A percentile compares a stretch with the other conserved stretches of the same genome.
Evolutionary conservation across 495 filamentous ascomycete genomes (phyloP).

Genomic region (Hypoxylon fuscum): DNA sequence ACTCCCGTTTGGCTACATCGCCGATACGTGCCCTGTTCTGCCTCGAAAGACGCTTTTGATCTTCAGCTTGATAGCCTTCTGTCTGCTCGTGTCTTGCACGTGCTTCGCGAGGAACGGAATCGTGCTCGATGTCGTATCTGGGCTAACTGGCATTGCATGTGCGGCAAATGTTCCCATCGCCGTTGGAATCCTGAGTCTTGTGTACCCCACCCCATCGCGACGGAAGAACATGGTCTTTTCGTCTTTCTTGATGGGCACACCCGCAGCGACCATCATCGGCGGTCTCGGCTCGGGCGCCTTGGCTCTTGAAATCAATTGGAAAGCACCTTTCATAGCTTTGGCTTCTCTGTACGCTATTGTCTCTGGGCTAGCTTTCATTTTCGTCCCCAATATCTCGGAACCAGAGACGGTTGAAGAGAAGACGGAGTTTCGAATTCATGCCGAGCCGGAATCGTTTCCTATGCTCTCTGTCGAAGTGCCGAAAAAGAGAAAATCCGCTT

Average conservation of each 20-base stretch:
- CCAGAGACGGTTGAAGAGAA: constrained; percentile 22
- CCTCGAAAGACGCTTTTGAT: constrained; percentile 67
- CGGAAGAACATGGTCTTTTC: constrained; percentile 70
- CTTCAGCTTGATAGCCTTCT: constrained; percentile 62
- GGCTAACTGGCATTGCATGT: constrained; percentile 66
- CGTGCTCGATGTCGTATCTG: constrained; percentile 65
- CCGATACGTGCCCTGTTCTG: constrained; percentile 61
- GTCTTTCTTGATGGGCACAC: constrained; percentile 70
- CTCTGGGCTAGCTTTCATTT: constrained; percentile 34
- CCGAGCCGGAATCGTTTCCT: constrained; percentile 60
- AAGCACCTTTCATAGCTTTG: constrained; percentile 65
- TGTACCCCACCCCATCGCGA: constrained; percentile 61
- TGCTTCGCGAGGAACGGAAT: constrained; percentile 64
- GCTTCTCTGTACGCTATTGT: constrained; percentile 57
- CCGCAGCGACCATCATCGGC: constrained; percentile 68
- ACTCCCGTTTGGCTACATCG: constrained; percentile 68
- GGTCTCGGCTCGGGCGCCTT: constrained; percentile 67
- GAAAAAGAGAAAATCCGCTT: constrained; percentile 51
- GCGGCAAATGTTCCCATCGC: constrained; percentile 68
- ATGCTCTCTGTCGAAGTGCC: constrained; percentile 61
- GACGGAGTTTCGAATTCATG: constrained; percentile 53
- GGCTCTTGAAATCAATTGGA: constrained; percentile 64
- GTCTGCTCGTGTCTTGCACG: constrained; percentile 59
- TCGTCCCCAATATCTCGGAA: constrained; percentile 38
- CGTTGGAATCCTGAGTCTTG: constrained; percentile 65